These are phyloP conservation scores for Boeremia exigua DNA, from an alignment of 2,329 filamentous ascomycete genomes.

Conservation along the genomic window DNA sequence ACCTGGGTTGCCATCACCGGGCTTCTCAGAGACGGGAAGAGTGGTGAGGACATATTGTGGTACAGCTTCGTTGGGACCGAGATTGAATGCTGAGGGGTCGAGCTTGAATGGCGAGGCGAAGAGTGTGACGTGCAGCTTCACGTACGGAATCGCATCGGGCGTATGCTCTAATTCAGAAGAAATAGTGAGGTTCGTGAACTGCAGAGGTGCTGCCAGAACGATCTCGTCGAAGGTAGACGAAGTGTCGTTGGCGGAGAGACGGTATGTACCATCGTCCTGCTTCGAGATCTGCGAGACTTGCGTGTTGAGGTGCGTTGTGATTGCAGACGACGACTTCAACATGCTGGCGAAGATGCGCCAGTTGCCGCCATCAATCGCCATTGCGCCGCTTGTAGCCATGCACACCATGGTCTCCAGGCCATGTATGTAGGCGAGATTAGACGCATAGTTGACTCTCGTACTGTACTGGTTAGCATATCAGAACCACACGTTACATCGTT, in stretches of 20 bases:
- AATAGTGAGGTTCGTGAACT: slow-evolving; percentile 74
- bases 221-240: slow-evolving; percentile 71
- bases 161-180: slow-evolving; percentile 51
- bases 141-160: slow-evolving; percentile 85
- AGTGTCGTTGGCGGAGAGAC: slow-evolving; percentile 44
- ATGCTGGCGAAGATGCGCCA: slow-evolving; percentile 93
- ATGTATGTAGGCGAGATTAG: slow-evolving; percentile 85
- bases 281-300: slow-evolving; percentile 66
- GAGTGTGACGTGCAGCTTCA: slow-evolving; percentile 84
- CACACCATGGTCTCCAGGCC: slow-evolving; percentile 91
- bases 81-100: slow-evolving; percentile 74
- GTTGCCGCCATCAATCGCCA: slow-evolving; percentile 82
- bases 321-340: slow-evolving; percentile 68
- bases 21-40: slow-evolving; percentile 66
- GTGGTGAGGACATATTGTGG: slow-evolving; percentile 86
- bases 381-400: slow-evolving; percentile 85
- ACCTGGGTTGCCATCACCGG: slow-evolving; percentile 60
- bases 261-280: slow-evolving; percentile 49
- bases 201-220: slow-evolving; percentile 81
- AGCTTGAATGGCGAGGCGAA: slow-evolving; percentile 80
- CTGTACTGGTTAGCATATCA: slow-evolving; percentile 47
- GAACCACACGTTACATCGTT: background rate
- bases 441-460: slow-evolving; percentile 93
- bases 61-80: slow-evolving; percentile 62
- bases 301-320: slow-evolving; percentile 67